Percentiles rank a stretch among this genome's conserved stretches.
Conservation (phyloP, 2,329 filamentous ascomycete genomes). For the Leptosphaerulina australis region DNA sequence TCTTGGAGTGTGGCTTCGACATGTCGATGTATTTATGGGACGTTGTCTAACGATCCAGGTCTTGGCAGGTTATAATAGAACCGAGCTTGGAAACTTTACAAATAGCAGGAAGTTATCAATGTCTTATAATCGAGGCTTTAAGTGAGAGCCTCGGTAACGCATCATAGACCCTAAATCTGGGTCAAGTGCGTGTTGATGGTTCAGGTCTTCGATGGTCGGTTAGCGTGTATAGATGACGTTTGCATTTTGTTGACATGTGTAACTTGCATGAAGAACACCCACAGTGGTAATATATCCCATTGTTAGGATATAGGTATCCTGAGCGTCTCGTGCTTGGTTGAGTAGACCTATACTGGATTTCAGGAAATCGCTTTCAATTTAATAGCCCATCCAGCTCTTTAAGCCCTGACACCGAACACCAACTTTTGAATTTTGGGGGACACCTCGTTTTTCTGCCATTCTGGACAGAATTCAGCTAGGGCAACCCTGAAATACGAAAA, state of each 20-base stretch:
- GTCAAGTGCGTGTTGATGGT: conserved; percentile 8
- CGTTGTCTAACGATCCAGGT: background rate
- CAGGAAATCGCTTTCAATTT: no score
- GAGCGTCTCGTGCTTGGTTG: background rate
- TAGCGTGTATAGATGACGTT: conserved; percentile 21
- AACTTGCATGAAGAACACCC: conserved; percentile 2
- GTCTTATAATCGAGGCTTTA: conserved; percentile 1
- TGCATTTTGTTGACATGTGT: conserved; percentile 11
- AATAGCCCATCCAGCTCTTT: no score
- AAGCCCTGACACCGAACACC: no score
- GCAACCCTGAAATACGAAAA: no score
- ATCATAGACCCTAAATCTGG: conserved; percentile 14
- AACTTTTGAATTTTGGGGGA: no score
- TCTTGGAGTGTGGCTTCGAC: conserved; percentile 33
- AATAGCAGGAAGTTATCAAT: background rate
- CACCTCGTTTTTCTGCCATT: no score
- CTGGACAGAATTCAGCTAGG: no score
- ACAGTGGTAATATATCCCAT: background rate
- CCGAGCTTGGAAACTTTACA: background rate
- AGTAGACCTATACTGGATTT: no score
- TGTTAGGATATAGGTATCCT: background rate
- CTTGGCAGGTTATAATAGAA: background rate
- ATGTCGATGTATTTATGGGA: conserved; percentile 8
- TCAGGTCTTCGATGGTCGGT: conserved; percentile 8
- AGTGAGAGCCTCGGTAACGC: conserved; percentile 12